These are phyloP conservation scores for Periconia macrospinosa DNA, from an alignment of 2,329 filamentous ascomycete species.

Conservation along the genomic window DNA sequence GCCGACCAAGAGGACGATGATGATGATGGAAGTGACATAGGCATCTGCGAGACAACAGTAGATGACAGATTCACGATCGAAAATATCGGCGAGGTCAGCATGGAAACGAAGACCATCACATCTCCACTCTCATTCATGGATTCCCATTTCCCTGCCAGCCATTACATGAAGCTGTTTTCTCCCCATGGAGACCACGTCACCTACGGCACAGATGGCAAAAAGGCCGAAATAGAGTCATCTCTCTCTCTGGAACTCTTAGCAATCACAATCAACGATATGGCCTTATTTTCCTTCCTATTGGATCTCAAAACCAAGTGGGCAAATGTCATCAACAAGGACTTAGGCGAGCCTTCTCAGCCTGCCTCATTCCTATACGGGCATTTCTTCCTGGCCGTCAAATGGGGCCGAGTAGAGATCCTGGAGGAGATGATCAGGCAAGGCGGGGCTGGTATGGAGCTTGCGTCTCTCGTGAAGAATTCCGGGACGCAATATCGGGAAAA, in stretches of 20 bases:
- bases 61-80: slow-evolving; percentile 75
- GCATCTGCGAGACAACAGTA: slow-evolving; percentile 56
- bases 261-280: slow-evolving; percentile 56
- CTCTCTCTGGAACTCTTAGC: slow-evolving; percentile 44
- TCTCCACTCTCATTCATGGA: slow-evolving; percentile 59
- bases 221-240: background rate
- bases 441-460: slow-evolving; percentile 70
- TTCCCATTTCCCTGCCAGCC: slow-evolving; percentile 20
- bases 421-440: slow-evolving; percentile 66
- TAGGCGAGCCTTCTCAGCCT: slow-evolving; percentile 8
- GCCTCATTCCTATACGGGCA: slow-evolving; percentile 16
- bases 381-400: slow-evolving; percentile 46
- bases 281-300: slow-evolving; percentile 61
- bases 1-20: slow-evolving; percentile 36
- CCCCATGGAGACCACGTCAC: background rate
- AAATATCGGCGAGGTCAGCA: slow-evolving; percentile 69
- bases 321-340: slow-evolving; percentile 2
- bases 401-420: slow-evolving; percentile 59
- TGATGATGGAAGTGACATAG: slow-evolving; percentile 23
- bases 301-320: slow-evolving; percentile 55
- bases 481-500: slow-evolving; percentile 66
- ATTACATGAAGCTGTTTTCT: slow-evolving; percentile 1
- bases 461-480: slow-evolving; percentile 66
- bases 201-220: background rate
- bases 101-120: slow-evolving; percentile 66